Evolutionary conservation across 192 early-diverging fungal genomes (phyloP).

Genomic region (Geosiphon pyriformis): DNA sequence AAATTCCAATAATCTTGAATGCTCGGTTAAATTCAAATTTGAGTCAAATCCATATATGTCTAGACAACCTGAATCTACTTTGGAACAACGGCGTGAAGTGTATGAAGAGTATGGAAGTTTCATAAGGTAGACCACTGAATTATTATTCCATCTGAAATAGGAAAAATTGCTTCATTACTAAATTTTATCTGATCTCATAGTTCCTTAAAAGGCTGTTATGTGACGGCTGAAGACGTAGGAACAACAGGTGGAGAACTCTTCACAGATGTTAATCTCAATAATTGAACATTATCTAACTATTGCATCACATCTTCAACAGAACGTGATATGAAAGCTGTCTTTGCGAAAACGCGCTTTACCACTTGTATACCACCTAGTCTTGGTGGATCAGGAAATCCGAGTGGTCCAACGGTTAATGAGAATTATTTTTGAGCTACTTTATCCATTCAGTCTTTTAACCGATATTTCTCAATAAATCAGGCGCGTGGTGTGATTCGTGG

Average conservation of each 20-base stretch:
- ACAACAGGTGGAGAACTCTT: not conserved
- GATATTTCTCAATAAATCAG: too few relatives aligned
- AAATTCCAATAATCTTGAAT: not conserved
- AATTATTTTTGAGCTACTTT: too few relatives aligned
- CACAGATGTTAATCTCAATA: not conserved
- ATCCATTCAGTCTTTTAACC: too few relatives aligned
- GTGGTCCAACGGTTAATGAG: slow-evolving; percentile 35
- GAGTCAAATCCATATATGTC: not conserved
- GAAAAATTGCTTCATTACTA: not conserved
- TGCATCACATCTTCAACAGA: too few relatives aligned
- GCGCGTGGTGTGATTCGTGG: slow-evolving; percentile 36
- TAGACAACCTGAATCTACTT: not conserved
- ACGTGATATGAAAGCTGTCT: slow-evolving; percentile 35
- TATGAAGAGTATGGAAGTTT: slow-evolving; percentile 43
- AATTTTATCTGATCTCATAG: slow-evolving; percentile 7
- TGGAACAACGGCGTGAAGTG: slow-evolving; percentile 17
- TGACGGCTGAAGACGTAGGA: slow-evolving; percentile 43
- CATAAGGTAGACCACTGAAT: slow-evolving; percentile 14
- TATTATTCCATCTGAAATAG: not conserved
- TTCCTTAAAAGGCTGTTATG: slow-evolving; percentile 36
- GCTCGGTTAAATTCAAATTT: not conserved
- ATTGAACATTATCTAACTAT: too few relatives aligned
- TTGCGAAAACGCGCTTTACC: slow-evolving; percentile 31
- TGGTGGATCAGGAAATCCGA: slow-evolving; percentile 40
- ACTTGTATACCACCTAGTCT: slow-evolving; percentile 36